These are phyloP conservation scores for Aphanomyces invadans DNA, from an alignment of 352 stramenopile species.

Conservation along the genomic window DNA sequence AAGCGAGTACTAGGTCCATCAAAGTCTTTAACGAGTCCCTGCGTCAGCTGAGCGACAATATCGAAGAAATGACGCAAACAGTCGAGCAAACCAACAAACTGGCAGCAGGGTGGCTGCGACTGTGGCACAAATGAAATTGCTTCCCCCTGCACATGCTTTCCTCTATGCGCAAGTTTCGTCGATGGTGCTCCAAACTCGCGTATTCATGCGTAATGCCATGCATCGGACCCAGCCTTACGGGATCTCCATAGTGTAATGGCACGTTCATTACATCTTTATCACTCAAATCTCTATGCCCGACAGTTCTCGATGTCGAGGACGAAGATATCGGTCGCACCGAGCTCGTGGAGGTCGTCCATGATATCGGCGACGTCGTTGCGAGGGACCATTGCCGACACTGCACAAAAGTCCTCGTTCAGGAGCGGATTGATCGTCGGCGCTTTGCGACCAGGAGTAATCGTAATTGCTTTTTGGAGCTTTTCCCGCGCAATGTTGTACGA, in stretches of 20 bases:
- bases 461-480: slow-evolving; percentile 77
- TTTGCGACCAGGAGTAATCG: slow-evolving; percentile 91
- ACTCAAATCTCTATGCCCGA: slow-evolving; percentile 55
- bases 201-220: too few species aligned
- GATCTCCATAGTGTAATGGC: too few species aligned
- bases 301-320: slow-evolving; percentile 94
- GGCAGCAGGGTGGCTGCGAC: slow-evolving; percentile 10
- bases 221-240: too few species aligned
- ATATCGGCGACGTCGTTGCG: slow-evolving; percentile 87
- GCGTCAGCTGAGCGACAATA: slow-evolving; percentile 15
- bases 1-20: slow-evolving; percentile 16
- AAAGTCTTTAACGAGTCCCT: slow-evolving; percentile 22
- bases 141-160: not conserved
- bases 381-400: slow-evolving; percentile 90
- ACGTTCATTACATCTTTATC: too few species aligned
- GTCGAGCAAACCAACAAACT: slow-evolving; percentile 23
- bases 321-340: slow-evolving; percentile 96
- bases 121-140: slow-evolving; percentile 9
- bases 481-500: slow-evolving; percentile 94
- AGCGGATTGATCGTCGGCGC: slow-evolving; percentile 91
- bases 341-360: slow-evolving; percentile 94
- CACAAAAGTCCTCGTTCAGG: slow-evolving; percentile 66
- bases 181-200: not conserved
- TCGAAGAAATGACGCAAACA: slow-evolving; percentile 23
- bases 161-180: not conserved